Base-by-base conservation (phyloP, 2,329 filamentous ascomycete genomes). In the Aspergillus floridensis region DNA sequence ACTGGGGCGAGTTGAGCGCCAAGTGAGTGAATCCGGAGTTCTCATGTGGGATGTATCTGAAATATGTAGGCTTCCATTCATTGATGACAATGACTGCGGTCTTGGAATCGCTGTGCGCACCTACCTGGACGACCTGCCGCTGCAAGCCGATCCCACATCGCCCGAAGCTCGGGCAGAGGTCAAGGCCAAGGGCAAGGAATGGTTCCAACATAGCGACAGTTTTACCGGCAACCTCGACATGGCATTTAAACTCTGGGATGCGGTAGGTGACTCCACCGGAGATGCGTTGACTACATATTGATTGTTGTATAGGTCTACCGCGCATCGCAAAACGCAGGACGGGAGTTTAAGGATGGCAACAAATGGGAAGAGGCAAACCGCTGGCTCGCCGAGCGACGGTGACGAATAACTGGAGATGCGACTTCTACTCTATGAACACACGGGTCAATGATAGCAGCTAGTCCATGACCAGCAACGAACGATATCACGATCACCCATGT, bases 1-100 rank as follows among this genome's bases (percentile, higher is more conserved):
- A 91, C 70, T 84, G 86, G 73, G 78, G 86, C 57, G 84, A 88
- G 50, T 81, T 98, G 59, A 88, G 88, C 65, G 84, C 90, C 65
- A 85, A 84, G 91, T 93, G 81, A 71, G 85, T 52, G 16, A 22
- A 5, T 57, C 16, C 1, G 38, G 38, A 47, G 14, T 2, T 24
- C 8, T 16, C 7, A 3, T 44, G 12, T 22, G 16, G 21, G 3
- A 14, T 16, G 0, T 22, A 31, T 60, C 61, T 64, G 29, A 66
- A 52, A 41, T 46, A 35, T 54, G 11, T 56, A 78, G 75, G 56
- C 67, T 79, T 22, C 79, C 78, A 2, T 80, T 80, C 58, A 74
- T 79, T 62, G 74, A 76, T 48, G 73, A 79, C 66, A 77, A 79
- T 63, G 76, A 77, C 61, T 77, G 77, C 55, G 79, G 78, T 11